Base-by-base conservation (phyloP, 805 yeast species). In the Barnettozyma sp. region DNA sequence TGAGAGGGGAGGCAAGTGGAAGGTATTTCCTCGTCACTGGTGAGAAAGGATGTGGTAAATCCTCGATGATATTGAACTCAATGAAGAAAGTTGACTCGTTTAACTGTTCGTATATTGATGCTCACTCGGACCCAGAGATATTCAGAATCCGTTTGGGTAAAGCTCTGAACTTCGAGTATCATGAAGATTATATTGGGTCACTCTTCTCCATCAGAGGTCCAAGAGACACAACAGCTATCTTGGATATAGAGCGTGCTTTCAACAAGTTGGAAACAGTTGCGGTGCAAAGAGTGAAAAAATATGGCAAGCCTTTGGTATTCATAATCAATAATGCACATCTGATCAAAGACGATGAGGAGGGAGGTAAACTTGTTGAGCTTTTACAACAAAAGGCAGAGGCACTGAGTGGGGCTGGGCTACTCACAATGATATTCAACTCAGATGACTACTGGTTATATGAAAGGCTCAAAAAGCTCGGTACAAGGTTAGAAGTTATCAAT, bases 381-480 rank as follows among this genome's bases (percentile, higher is more conserved):
- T 57, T 84, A 24, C 94, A 84, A 50, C 94, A 84, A 48, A 83
- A 83, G 52, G 94, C 94, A 0, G 94, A 84, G 50, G 56, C 76
- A 10, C 63, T 84, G 26, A 71, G 86, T 41, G 90, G 90, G 2
- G 70, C 87, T 18, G 62, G 59, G 2, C 36, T 57, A 9, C 50
- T 55, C 2, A 64, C 69, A 0, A 73, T 82, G 58, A 64, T 83
- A 10, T 82, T 83, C 63, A 81, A 81, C 48, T 73, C 83, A 42
- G 94, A 83, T 55, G 94, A 84, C 49, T 84, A 84, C 57, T 84
- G 94, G 94, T 70, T 84, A 2, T 84, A 82, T 54, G 92, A 83
- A 47, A 72, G 86, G 38, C 62, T 84, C 44, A 80, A 79, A 48
- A 68, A 68, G 36, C 61, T 80, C 14, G 84, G 87, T 0, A 84